Evolutionary conservation across 441 rosid species (phyloP).

Genomic region (Arabidopsis hybrid): DNA sequence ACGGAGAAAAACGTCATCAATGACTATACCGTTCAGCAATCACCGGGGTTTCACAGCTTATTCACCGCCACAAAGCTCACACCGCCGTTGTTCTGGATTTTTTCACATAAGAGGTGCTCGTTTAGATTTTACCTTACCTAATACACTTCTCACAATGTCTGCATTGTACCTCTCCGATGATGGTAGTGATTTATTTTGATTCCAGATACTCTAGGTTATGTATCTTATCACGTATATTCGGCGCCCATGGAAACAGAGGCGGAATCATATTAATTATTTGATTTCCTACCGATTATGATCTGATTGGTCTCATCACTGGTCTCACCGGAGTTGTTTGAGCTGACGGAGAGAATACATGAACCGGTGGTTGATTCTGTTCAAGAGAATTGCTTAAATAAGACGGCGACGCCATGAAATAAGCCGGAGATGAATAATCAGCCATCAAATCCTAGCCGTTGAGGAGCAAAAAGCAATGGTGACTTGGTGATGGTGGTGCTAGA

Average conservation of each 20-base stretch:
- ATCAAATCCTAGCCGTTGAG: too few relatives aligned
- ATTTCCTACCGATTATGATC: slow-evolving; percentile 32
- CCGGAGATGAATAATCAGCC: neutral
- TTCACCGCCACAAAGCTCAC: too few relatives aligned
- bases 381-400: neutral
- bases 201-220: slow-evolving; percentile 50
- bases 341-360: neutral
- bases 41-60: too few relatives aligned
- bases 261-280: slow-evolving; percentile 49
- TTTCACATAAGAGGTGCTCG: neutral
- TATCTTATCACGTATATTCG: slow-evolving; percentile 57
- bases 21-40: too few relatives aligned
- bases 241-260: slow-evolving; percentile 74
- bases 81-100: too few relatives aligned
- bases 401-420: neutral
- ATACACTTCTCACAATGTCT: slow-evolving; percentile 60
- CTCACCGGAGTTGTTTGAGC: neutral
- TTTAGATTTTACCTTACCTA: slow-evolving; percentile 55
- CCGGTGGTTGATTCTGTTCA: neutral
- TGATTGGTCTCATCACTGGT: slow-evolving; percentile 7
- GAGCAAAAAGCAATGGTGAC: neutral
- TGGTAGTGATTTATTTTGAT: slow-evolving; percentile 42
- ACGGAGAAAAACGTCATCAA: too few relatives aligned
- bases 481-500: slow-evolving; percentile 9
- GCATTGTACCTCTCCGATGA: slow-evolving; percentile 68